Conservation (phyloP, 371 early-diverging fungal species). For the Synchytrium microbalum region DNA sequence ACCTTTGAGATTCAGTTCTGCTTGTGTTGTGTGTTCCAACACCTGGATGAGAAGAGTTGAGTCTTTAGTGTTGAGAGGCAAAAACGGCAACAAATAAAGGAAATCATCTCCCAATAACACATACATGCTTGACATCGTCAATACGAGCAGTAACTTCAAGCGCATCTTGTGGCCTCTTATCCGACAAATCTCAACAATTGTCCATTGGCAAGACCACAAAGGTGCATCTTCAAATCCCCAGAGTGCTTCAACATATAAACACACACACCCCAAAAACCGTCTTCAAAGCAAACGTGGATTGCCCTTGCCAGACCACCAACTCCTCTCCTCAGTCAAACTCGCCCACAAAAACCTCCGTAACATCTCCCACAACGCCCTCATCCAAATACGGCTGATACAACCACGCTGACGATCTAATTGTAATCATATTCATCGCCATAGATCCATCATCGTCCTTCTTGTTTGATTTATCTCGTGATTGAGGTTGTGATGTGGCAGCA, state of each 20-base stretch:
- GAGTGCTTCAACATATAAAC: too few species aligned
- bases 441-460: neutral
- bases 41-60: slow-evolving; percentile 27
- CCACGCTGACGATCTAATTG: neutral
- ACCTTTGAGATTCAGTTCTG: slow-evolving; percentile 73
- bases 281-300: too few species aligned
- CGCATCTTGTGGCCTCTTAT: slow-evolving; percentile 74
- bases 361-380: too few species aligned
- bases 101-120: too few species aligned
- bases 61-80: too few species aligned
- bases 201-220: slow-evolving; percentile 92
- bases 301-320: too few species aligned
- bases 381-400: neutral
- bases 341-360: too few species aligned
- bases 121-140: slow-evolving; percentile 36
- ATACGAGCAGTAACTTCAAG: slow-evolving; percentile 52
- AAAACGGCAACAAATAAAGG: too few species aligned
- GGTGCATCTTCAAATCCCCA: too few species aligned
- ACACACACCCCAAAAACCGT: too few species aligned
- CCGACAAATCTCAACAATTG: slow-evolving; percentile 69
- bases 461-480: neutral
- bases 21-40: slow-evolving; percentile 82
- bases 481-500: neutral
- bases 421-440: neutral
- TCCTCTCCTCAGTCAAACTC: too few species aligned